phyloP scores from a whole-genome alignment of 805 yeast genomes.

The Komagataella pseudopastoris region DNA sequence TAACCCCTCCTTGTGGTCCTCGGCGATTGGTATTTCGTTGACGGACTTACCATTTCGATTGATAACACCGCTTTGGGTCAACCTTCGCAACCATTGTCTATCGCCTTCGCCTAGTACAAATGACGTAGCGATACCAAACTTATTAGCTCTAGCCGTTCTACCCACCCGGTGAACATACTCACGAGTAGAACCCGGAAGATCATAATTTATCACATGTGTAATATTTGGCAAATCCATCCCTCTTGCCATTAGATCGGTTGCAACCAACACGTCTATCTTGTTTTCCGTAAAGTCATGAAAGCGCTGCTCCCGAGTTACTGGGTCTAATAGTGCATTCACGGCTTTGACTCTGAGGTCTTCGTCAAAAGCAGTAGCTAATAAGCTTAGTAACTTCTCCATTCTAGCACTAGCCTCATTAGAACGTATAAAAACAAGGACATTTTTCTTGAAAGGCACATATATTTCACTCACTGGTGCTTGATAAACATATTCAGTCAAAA shows the following conservation, averaged over 20 bases:
- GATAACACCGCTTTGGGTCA: slow-evolving; percentile 35
- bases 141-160: slow-evolving; percentile 91
- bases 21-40: slow-evolving; percentile 18
- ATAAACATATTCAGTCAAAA: slow-evolving; percentile 22
- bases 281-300: slow-evolving; percentile 47
- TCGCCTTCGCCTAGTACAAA: slow-evolving; percentile 74
- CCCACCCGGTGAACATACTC: slow-evolving; percentile 96
- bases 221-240: slow-evolving; percentile 76
- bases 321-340: slow-evolving; percentile 46
- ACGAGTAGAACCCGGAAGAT: slow-evolving; percentile 74
- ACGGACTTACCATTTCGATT: slow-evolving; percentile 28
- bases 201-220: slow-evolving; percentile 75
- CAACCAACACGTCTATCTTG: slow-evolving; percentile 40
- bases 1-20: slow-evolving; percentile 2
- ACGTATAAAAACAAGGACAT: slow-evolving; percentile 50
- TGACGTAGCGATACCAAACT: slow-evolving; percentile 61
- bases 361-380: slow-evolving; percentile 20
- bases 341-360: slow-evolving; percentile 19
- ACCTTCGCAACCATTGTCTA: slow-evolving; percentile 40
- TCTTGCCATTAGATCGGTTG: slow-evolving; percentile 91
- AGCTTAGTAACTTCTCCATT: slow-evolving; percentile 43
- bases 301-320: slow-evolving; percentile 37
- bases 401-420: slow-evolving; percentile 85
- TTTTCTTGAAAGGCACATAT: slow-evolving; percentile 8
- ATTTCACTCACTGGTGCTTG: background rate